Base-by-base conservation (phyloP, 352 stramenopile genomes). In the Elongisporangium prolatum region DNA sequence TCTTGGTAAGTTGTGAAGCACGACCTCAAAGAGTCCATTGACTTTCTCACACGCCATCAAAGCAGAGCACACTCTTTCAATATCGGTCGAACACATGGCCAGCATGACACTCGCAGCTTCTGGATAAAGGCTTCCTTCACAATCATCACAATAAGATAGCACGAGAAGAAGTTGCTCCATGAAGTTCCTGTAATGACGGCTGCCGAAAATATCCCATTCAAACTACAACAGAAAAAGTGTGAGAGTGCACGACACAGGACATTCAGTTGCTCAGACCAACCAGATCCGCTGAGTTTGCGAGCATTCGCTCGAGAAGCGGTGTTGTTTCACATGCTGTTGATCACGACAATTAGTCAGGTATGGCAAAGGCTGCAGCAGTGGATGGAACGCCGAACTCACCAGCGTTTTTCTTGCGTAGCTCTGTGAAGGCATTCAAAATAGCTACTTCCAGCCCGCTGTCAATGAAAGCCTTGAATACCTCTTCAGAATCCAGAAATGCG, bases 171-270 rank as follows among this genome's bases (percentile, higher is more conserved):
- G 47, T 37, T 74, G 56, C 20, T 63, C 59, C 8, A 65, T 44
- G 28, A 70, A 75, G 2, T 20, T 28, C 3, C 11, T 22, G 37
- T 69, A 74, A n/a, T 61, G 25, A 4, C 24, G 21, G 1, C 57
- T 17, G 4, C 37, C 70, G 25, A 79, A 79, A 37, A 75, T 74
- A 5, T 79, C 67, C 70, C 70, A 79, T 48, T 79, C 67, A 53
- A 79, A 75, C 70, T 79, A 44, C 24, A 21, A 14, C 48, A 52
- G 18, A 8, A 2, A 52, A 52, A 24, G 6, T n/a, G n/a, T n/a
- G n/a, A n/a, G n/a, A n/a, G n/a, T n/a, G n/a, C n/a, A n/a, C 18
- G 11, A 24, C 14, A 20, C 18, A 52, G 13, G 7, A 40, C 1
- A 6, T 14, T 18, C n/a, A 58, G 5, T 1, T n/a, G 18, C 9